These are phyloP conservation scores for Syncephalis fuscata DNA, from an alignment of 371 early-diverging fungal genomes.

Conservation along the genomic window DNA sequence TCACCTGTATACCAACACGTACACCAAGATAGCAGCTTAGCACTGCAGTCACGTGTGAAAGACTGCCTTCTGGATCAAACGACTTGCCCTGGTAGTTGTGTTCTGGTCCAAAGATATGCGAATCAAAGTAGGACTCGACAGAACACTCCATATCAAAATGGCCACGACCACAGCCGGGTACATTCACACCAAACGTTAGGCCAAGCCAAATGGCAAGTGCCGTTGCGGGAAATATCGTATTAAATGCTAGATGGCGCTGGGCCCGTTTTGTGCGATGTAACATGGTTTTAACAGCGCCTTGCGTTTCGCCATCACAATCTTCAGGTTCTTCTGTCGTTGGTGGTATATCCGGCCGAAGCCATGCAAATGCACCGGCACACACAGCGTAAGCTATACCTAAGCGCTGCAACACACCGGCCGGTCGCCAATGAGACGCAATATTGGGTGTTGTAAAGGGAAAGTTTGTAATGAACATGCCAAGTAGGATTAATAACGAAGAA, in stretches of 20 bases:
- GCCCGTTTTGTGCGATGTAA: slow-evolving; percentile 1
- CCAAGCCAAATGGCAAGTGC: slow-evolving; percentile 17
- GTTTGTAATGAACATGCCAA: slow-evolving; percentile 17
- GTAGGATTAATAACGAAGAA: slow-evolving; percentile 13
- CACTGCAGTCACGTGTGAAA: slow-evolving; percentile 21
- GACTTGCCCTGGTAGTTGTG: slow-evolving; percentile 18
- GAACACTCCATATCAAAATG: slow-evolving; percentile 16
- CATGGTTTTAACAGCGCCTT: slow-evolving; percentile 2
- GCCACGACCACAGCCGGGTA: slow-evolving; percentile 9
- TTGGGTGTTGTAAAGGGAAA: slow-evolving; percentile 11
- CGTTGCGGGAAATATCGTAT: slow-evolving; percentile 4
- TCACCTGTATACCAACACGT: slow-evolving; percentile 18
- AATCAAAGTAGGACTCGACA: slow-evolving; percentile 21
- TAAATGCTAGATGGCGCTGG: background rate
- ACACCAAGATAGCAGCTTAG: slow-evolving; percentile 21
- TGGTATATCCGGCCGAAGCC: slow-evolving; percentile 12
- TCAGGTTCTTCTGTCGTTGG: slow-evolving; percentile 5
- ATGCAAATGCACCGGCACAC: slow-evolving; percentile 4
- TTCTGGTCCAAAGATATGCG: slow-evolving; percentile 12
- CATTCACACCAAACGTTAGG: slow-evolving; percentile 14
- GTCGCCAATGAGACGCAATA: slow-evolving; percentile 9
- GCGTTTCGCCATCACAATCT: too few relatives aligned
- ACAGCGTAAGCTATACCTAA: slow-evolving; percentile 17
- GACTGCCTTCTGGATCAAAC: slow-evolving; percentile 26
- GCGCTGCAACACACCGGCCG: slow-evolving; percentile 19